Evolutionary conservation across 108 stramenopile genomes (phyloP), one percentile per base, ranked within the genome.

Genomic region (Pseudonitzschia multiseries): DNA sequence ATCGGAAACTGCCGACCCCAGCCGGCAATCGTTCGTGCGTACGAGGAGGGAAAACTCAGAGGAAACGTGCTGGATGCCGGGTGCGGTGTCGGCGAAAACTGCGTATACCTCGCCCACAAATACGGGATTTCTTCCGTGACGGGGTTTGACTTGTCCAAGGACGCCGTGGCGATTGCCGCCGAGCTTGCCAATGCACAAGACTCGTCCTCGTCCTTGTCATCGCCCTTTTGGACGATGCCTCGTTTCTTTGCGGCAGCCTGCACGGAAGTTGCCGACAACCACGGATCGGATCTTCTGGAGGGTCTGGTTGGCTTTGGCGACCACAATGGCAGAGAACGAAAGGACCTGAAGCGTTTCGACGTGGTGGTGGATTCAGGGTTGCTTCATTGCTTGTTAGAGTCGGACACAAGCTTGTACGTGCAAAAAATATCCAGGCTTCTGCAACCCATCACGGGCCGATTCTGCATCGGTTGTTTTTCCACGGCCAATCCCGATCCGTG

Each of bases 391-490:
- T 27, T 59, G 57, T 31, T 9, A 9, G 57, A 59, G 27, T n/a
- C 15, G 0, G 57, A 54, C n/a, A 22, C 57, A 0, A 0, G 27
- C 8, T 31, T 9, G 2, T 59, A 59, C n/a, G 22, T 59, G 14
- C 14, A 59, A 31, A n/a, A 59, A 27, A 59, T 59, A 10, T 59
- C 57, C 0, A 27, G n/a, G n/a, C 26, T 59, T 6, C 26, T 59
- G 27, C 21, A 59, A 27, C 57, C 57, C 57, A 59, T 0, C 14
- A 59, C 57, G 12, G 57, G 57, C 10, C 27, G 29, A 27, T 59
- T 59, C 29, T 59, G 26, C n/a, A 59, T 59, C 0, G 57, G 57
- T 27, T 59, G 57, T 59, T 59, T 59, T 59, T 59, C 57, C 15
- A 59, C 57, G 0, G 29, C 15, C 15, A 59, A 59, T 27, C 57